Evolutionary conservation across 2,329 filamentous ascomycete genomes (phyloP).

Genomic region (Periconia macrospinosa): DNA sequence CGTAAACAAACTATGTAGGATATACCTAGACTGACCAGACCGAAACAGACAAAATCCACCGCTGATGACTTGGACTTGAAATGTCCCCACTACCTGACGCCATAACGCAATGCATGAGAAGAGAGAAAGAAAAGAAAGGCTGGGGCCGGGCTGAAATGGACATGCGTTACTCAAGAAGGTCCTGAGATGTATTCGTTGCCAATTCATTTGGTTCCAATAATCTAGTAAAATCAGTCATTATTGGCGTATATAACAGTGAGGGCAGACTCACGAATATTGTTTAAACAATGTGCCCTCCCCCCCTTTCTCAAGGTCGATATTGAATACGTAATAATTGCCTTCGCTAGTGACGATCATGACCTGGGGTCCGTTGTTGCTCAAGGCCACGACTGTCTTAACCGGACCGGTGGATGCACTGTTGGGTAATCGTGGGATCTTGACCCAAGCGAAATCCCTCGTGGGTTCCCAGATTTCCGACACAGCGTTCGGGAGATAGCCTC

Average conservation of each 20-base stretch:
- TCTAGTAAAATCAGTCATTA: constrained; percentile 24
- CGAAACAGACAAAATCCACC: not conserved
- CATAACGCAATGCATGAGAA: not conserved
- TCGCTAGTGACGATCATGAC: constrained; percentile 98
- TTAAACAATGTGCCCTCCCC: constrained; percentile 90
- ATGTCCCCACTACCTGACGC: not conserved
- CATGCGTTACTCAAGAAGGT: constrained; percentile 27
- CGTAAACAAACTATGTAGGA: not conserved
- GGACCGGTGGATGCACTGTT: constrained; percentile 51
- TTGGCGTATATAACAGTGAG: not conserved
- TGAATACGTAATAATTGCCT: constrained; percentile 92
- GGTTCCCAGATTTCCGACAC: constrained; percentile 99
- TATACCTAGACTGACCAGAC: not conserved
- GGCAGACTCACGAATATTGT: constrained; percentile 78
- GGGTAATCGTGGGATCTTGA: constrained; percentile 76
- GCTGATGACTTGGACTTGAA: not conserved
- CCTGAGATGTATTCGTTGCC: constrained; percentile 30
- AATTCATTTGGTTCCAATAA: constrained; percentile 41
- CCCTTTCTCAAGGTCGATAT: constrained; percentile 90
- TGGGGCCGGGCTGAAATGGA: no score
- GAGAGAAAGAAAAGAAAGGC: not conserved
- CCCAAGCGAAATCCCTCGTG: constrained; percentile 90
- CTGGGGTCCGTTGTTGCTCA: constrained; percentile 91
- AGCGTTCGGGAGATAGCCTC: constrained; percentile 87
- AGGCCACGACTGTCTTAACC: constrained; percentile 89